A percentile compares a stretch with the other conserved stretches of the same genome.
phyloP scores from a whole-genome alignment of 2,329 filamentous ascomycete genomes.

The Helotiales sp. region DNA sequence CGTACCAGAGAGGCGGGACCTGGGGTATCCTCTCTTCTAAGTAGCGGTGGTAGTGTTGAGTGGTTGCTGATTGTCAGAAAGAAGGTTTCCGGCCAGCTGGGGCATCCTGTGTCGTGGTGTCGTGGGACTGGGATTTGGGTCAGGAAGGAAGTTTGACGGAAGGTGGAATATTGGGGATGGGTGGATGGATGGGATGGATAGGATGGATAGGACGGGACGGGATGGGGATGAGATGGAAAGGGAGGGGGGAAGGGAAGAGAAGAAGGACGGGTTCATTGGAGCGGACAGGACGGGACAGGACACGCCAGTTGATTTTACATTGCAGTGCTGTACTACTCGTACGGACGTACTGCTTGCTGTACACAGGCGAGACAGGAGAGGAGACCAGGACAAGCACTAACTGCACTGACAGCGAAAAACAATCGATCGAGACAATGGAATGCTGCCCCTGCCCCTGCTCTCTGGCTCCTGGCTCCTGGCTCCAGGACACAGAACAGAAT shows the following conservation, averaged over 20 bases:
- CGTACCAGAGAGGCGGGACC: not conserved
- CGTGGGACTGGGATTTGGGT: slow-evolving; percentile 1
- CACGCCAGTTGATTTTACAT: not conserved
- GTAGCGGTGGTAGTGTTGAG: slow-evolving; percentile 12
- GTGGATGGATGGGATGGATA: too few relatives aligned
- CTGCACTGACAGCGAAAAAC: not conserved
- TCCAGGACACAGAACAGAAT: too few relatives aligned
- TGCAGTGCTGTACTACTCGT: too few relatives aligned
- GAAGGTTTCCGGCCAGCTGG: slow-evolving; percentile 12
- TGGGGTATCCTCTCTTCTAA: not conserved
- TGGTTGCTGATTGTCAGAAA: slow-evolving; percentile 14
- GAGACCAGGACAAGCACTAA: not conserved
- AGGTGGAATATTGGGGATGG: too few relatives aligned
- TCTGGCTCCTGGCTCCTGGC: too few relatives aligned
- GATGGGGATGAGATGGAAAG: not conserved
- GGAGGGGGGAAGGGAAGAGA: slow-evolving; percentile 6
- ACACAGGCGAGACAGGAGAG: not conserved
- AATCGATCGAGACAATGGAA: too few relatives aligned
- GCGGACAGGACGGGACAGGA: not conserved
- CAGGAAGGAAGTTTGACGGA: slow-evolving; percentile 6
- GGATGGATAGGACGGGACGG: not conserved
- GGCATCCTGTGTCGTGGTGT: slow-evolving; percentile 21
- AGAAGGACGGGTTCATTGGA: not conserved
- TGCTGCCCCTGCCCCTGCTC: too few relatives aligned
- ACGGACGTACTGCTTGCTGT: too few relatives aligned